Base-by-base conservation (phyloP, 73 alveolate species). In the Durusdinium trenchii region DNA sequence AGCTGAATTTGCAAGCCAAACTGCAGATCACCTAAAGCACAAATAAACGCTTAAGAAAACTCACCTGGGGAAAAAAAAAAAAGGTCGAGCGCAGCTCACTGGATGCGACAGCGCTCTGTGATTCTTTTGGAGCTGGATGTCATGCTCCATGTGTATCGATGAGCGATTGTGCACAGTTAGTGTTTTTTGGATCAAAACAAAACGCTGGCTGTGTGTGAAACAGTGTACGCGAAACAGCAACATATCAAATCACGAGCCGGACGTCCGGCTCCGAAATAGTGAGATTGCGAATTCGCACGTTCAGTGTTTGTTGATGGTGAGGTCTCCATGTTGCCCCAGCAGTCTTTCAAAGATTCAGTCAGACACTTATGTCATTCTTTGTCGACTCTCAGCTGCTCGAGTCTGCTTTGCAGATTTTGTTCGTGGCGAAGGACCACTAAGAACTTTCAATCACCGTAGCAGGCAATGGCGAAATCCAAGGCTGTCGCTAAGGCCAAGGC, bases 251-350 rank as follows among this genome's bases (percentile, higher is more conserved):
- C 7, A 76, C 2, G 57, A 85, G 79, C 94, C 60, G 94, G 30
- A 85, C 94, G 94, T 85, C 30, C 94, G 76, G 94, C 94, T 85
- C 78, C 42, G 94, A 85, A 85, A 36, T 85, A 54, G 79, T 85
- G 76, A 42, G 35, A 3, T 2, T 46, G 62, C 62, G 90, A 28
- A 30, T 14, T 28, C 64, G 90, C 87, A 7, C 7, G 6, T 20
- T 32, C 10, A 6, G 42, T 12, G 42, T 3, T 10, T 2, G 23
- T 36, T 4, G 10, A 12, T 12, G 32, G n/a, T 38, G 10, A 47
- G 47, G 51, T 7, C 83, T 6, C 28, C 83, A 43, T 42, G 86
- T 42, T 75, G 54, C 43, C 40, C 86, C 86, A 20, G 32, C 40
- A 62, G 43, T 10, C 38, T 62, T 62, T 6, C 32, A 26, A 26